Percentiles rank a stretch among this genome's conserved stretches.
These are phyloP conservation scores for Skeletonema grethae DNA, from an alignment of 108 stramenopile species.

Conservation along the genomic window DNA sequence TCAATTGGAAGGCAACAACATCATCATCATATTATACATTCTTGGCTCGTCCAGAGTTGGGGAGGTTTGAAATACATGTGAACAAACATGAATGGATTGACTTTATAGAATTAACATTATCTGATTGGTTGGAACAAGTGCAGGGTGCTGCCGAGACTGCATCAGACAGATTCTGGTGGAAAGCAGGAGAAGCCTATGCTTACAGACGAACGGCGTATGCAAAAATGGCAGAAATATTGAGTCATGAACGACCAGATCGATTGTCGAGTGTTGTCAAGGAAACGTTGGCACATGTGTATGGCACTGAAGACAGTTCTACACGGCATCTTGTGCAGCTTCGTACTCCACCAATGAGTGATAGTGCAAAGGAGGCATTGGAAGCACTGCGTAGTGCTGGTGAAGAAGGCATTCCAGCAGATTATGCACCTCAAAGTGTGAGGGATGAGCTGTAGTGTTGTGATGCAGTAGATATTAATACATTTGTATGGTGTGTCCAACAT, in stretches of 20 bases:
- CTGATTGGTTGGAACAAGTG: conserved; percentile 85
- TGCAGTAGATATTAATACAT: not conserved
- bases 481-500: not conserved
- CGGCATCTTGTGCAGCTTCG: conserved; percentile 63
- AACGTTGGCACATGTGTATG: conserved; percentile 57
- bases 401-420: conserved; percentile 49
- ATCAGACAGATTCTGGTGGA: conserved; percentile 59
- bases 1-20: conserved; percentile 43
- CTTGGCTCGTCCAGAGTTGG: conserved; percentile 66
- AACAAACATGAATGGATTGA: conserved; percentile 72
- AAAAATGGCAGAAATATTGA: conserved; percentile 64
- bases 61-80: conserved; percentile 61
- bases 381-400: conserved; percentile 62
- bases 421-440: conserved; percentile 43
- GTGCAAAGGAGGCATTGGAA: conserved; percentile 49
- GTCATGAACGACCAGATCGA: conserved; percentile 46
- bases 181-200: conserved; percentile 73
- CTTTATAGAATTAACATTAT: conserved; percentile 71
- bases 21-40: conserved; percentile 25
- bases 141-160: conserved; percentile 66
- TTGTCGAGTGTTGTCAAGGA: conserved; percentile 29
- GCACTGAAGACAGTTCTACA: conserved; percentile 50
- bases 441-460: not conserved
- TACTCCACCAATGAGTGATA: conserved; percentile 65
- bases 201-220: conserved; percentile 70